Evolutionary conservation across 2,329 filamentous ascomycete species (phyloP).

Genomic region (Triangularia setosa): DNA sequence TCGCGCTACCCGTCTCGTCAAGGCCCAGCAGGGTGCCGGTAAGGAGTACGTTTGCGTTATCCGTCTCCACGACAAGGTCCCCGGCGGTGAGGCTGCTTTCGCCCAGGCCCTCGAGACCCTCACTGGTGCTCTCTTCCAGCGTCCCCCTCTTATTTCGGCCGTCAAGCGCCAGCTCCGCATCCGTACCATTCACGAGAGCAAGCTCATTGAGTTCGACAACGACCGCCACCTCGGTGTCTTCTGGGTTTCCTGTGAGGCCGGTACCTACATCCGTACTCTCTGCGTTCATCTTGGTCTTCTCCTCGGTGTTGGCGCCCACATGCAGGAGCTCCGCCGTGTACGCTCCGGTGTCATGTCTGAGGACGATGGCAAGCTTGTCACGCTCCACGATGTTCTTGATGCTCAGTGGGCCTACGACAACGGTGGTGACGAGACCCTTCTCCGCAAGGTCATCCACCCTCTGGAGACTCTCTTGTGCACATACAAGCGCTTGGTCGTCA

Average conservation of each 20-base stretch:
- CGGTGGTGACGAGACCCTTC: constrained; percentile 87
- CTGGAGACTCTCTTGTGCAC: constrained; percentile 86
- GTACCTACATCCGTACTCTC: constrained; percentile 97
- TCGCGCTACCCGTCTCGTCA: constrained; percentile 93
- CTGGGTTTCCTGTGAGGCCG: constrained; percentile 98
- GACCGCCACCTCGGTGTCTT: constrained; percentile 96
- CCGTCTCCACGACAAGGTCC: constrained; percentile 89
- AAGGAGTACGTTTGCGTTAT: constrained; percentile 99
- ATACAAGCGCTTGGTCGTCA: constrained; percentile 97
- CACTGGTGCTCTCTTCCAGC: constrained; percentile 94
- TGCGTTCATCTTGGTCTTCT: constrained; percentile 84
- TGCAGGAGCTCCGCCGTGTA: constrained; percentile 30
- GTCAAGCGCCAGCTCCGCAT: constrained; percentile 99
- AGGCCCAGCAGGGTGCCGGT: constrained; percentile 97
- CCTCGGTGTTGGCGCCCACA: constrained; percentile 69
- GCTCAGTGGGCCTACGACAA: constrained; percentile 97
- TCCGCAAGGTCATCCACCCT: constrained; percentile 86
- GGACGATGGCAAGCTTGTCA: constrained; percentile 43
- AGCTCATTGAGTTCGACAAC: constrained; percentile 96
- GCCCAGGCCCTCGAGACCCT: constrained; percentile 90
- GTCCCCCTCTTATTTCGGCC: constrained; percentile 93
- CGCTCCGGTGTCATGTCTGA: constrained; percentile 28
- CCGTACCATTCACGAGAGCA: constrained; percentile 95
- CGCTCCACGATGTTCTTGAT: constrained; percentile 90
- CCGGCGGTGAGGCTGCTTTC: constrained; percentile 89